phyloP scores from a whole-genome alignment of 768 basidiomycete species.

The Boletus vermiculosoides region DNA sequence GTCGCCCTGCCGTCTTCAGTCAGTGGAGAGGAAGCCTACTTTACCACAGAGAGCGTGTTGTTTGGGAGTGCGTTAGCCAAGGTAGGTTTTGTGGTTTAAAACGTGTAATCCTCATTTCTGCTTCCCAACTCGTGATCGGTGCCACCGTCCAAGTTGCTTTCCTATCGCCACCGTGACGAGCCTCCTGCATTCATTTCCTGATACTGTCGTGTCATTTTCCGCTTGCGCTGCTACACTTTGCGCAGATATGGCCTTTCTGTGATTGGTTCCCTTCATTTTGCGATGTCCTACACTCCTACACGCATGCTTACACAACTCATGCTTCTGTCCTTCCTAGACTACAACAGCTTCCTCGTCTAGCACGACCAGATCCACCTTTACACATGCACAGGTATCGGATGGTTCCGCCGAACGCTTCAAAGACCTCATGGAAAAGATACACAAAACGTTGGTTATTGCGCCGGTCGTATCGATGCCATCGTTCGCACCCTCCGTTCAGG shows the following conservation, averaged over 20 bases:
- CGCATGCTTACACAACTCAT: slow-evolving; percentile 14
- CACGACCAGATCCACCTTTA: slow-evolving; percentile 12
- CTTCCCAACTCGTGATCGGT: neutral
- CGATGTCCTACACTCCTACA: neutral
- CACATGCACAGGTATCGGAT: slow-evolving; percentile 2
- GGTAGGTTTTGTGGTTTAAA: slow-evolving; percentile 15
- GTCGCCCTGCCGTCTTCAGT: neutral
- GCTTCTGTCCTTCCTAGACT: slow-evolving; percentile 10
- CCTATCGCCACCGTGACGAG: neutral
- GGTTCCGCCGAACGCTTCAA: slow-evolving; percentile 39
- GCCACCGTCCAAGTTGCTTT: neutral
- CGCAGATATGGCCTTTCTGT: slow-evolving; percentile 10
- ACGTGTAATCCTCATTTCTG: slow-evolving; percentile 9
- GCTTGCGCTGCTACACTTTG: neutral
- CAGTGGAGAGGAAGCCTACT: neutral
- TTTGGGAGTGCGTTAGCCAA: slow-evolving; percentile 36
- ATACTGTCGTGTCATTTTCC: neutral
- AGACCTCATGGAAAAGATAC: slow-evolving; percentile 63
- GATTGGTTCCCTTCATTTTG: slow-evolving; percentile 10
- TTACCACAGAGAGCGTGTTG: slow-evolving; percentile 43
- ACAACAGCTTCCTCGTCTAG: neutral
- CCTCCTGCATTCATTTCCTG: neutral
- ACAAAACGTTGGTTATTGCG: slow-evolving; percentile 59
- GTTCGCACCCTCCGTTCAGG: slow-evolving; percentile 6
- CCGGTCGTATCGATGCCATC: slow-evolving; percentile 46